phyloP scores from a whole-genome alignment of 768 basidiomycete genomes.

The Amanita pseudoporphyria region DNA sequence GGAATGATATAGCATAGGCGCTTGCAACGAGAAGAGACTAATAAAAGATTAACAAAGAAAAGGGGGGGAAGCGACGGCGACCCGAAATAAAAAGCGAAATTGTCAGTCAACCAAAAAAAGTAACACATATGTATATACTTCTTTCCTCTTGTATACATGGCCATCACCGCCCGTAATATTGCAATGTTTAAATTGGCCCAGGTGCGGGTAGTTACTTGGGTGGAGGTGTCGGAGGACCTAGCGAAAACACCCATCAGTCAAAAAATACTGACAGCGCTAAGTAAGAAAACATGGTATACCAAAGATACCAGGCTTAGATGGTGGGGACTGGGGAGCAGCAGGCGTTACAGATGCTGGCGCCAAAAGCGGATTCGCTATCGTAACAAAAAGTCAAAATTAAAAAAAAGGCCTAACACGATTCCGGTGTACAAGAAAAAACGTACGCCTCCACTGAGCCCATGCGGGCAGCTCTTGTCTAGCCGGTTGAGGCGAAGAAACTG shows the following conservation, averaged over 20 bases:
- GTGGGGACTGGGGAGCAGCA: conserved; percentile 31
- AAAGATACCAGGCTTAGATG: conserved; percentile 55
- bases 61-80: too few relatives aligned
- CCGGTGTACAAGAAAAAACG: conserved; percentile 14
- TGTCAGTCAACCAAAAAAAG: too few relatives aligned
- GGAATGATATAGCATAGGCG: too few relatives aligned
- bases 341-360: conserved; percentile 35
- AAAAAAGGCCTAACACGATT: background rate
- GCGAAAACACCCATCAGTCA: background rate
- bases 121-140: background rate
- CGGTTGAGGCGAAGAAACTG: conserved; percentile 28
- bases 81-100: too few relatives aligned
- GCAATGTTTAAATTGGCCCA: too few relatives aligned
- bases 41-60: too few relatives aligned
- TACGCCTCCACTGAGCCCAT: conserved; percentile 84
- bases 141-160: background rate
- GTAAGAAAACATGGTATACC: conserved; percentile 26
- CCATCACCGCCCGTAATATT: too few relatives aligned
- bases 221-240: conserved; percentile 37
- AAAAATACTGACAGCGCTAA: background rate
- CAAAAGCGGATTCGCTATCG: conserved; percentile 54
- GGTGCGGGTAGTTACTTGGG: conserved; percentile 23
- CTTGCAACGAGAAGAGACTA: too few relatives aligned
- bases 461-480: conserved; percentile 53
- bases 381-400: background rate